These are phyloP conservation scores for Thuja plicata DNA, from an alignment of 83 land plant species.

Conservation along the genomic window DNA sequence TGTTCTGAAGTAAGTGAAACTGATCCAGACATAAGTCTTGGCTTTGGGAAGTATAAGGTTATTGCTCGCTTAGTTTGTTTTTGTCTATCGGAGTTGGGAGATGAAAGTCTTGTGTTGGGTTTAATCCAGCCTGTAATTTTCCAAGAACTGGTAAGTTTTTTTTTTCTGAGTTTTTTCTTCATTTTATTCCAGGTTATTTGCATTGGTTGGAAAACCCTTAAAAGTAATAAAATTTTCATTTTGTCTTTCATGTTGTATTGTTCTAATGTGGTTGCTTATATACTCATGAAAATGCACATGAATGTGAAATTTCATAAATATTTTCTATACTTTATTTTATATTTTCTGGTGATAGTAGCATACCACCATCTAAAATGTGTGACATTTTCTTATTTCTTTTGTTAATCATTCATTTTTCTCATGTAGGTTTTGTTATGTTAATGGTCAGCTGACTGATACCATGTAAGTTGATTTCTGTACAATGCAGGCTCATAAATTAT, in stretches of 20 bases:
- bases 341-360: not conserved
- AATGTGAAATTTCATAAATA: not conserved
- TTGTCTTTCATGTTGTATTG: not conserved
- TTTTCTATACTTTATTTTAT: not conserved
- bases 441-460: not conserved
- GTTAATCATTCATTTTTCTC: not conserved
- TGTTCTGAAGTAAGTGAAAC: not conserved
- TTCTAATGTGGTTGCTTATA: not conserved
- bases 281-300: not conserved
- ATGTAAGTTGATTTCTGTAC: not conserved
- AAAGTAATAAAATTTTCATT: not conserved
- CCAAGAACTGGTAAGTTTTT: conserved; percentile 1
- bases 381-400: not conserved
- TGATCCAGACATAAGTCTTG: not conserved
- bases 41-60: not conserved
- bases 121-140: conserved; percentile 1
- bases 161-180: not conserved
- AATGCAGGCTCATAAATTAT: conserved; percentile 3
- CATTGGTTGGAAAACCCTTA: not conserved
- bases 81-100: conserved; percentile 4
- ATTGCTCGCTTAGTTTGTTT: not conserved
- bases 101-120: conserved; percentile 11
- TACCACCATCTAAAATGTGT: not conserved
- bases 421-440: not conserved
- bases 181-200: not conserved